phyloP scores from a whole-genome alignment of 305 asterid genomes.

The Fraxinus xanthoxyloides region DNA sequence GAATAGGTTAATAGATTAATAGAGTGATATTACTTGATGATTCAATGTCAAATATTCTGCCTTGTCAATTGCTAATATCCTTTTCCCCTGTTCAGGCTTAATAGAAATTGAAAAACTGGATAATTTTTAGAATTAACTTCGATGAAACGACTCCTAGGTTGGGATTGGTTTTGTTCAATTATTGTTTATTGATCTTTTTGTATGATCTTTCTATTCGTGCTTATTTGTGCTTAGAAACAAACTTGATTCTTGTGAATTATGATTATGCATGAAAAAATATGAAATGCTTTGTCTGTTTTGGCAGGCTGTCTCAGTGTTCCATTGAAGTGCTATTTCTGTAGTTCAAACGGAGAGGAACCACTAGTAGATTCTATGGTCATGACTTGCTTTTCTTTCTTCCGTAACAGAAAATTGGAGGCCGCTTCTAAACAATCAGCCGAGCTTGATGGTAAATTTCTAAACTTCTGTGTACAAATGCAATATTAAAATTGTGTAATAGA shows the following conservation, averaged over 20 bases:
- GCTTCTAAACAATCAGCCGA: conserved; percentile 26
- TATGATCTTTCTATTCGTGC: not conserved
- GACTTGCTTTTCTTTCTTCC: conserved; percentile 51
- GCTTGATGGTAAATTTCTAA: conserved; percentile 42
- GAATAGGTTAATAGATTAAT: not conserved
- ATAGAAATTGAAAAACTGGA: not conserved
- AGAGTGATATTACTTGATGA: not conserved
- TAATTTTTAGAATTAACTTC: not conserved
- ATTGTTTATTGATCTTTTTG: not conserved
- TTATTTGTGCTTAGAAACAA: not conserved
- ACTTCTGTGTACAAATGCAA: not conserved
- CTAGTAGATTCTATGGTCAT: conserved; percentile 36
- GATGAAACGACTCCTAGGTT: not conserved
- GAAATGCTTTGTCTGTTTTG: not conserved
- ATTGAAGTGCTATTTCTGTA: conserved; percentile 13
- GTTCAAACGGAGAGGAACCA: conserved; percentile 13
- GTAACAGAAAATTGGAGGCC: conserved; percentile 24
- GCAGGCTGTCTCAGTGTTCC: conserved; percentile 25
- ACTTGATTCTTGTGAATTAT: not conserved
- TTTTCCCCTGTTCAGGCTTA: not conserved
- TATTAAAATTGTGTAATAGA: not conserved
- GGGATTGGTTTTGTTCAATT: not conserved
- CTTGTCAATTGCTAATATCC: not conserved
- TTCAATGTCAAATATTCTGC: not conserved
- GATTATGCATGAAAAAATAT: not conserved